These are phyloP conservation scores for Macrolepiota fuliginosa DNA, from an alignment of 768 basidiomycete genomes.

Conservation along the genomic window DNA sequence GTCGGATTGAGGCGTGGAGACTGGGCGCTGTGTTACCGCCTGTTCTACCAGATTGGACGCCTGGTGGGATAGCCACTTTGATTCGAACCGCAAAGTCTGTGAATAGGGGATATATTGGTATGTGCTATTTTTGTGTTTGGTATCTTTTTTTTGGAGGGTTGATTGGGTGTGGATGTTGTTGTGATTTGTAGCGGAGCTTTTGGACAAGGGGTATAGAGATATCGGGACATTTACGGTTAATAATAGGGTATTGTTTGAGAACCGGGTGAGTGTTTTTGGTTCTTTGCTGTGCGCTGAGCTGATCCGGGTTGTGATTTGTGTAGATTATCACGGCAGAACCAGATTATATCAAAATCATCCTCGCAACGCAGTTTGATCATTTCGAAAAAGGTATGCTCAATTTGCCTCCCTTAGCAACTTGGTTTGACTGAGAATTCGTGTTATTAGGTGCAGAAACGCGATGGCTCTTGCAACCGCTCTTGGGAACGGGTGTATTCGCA, in stretches of 20 bases:
- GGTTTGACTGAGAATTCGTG: neutral
- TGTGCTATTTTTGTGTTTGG: neutral
- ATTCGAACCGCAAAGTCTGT: conserved; percentile 16
- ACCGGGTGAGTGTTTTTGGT: conserved; percentile 20
- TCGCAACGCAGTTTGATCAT: conserved; percentile 39
- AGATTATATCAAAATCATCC: conserved; percentile 30
- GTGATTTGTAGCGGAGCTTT: conserved; percentile 20
- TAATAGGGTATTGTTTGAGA: conserved; percentile 21
- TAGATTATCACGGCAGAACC: neutral
- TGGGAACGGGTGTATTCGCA: conserved; percentile 54
- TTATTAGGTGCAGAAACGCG: conserved; percentile 21
- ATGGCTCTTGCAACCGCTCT: conserved; percentile 24
- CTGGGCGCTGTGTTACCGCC: conserved; percentile 21
- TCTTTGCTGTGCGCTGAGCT: neutral
- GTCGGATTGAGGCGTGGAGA: conserved; percentile 17
- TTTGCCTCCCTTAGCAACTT: neutral
- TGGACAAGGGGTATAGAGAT: conserved; percentile 21
- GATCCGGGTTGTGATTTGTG: conserved; percentile 15
- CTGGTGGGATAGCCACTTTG: conserved; percentile 19
- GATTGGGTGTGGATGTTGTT: neutral
- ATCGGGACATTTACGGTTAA: conserved; percentile 20
- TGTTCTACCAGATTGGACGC: conserved; percentile 15
- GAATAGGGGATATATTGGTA: conserved; percentile 32
- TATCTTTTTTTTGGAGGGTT: neutral
- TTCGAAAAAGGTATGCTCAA: conserved; percentile 33